A percentile compares a stretch with the other conserved stretches of the same genome.
phyloP scores from a whole-genome alignment of 768 basidiomycete genomes.

The Russula ochroleuca region DNA sequence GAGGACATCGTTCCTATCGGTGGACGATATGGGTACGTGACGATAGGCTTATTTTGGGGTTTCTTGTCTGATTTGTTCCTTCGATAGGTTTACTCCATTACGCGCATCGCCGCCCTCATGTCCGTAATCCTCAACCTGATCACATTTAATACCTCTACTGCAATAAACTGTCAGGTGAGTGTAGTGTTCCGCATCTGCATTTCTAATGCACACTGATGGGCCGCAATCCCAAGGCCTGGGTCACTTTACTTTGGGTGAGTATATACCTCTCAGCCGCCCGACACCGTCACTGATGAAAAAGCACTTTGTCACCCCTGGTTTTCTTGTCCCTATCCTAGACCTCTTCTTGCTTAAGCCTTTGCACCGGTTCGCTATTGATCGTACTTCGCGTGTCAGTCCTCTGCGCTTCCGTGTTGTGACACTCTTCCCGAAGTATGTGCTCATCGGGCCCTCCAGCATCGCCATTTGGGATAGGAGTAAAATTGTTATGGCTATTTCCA shows the following conservation, averaged over 20 bases:
- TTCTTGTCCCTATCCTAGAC: not conserved
- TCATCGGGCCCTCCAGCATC: not conserved
- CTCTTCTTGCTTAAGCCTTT: not conserved
- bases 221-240: not conserved
- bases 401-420: not conserved
- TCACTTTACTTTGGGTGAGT: not conserved
- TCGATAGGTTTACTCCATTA: not conserved
- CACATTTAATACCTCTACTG: not conserved
- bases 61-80: not conserved
- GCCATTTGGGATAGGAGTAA: not conserved
- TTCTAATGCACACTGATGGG: not conserved
- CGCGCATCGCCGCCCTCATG: not conserved
- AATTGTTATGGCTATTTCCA: not conserved
- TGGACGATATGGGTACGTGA: not conserved
- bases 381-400: not conserved
- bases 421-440: not conserved
- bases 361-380: not conserved
- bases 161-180: not conserved
- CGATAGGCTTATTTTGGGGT: not conserved
- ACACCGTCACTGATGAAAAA: not conserved
- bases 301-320: not conserved
- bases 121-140: not conserved
- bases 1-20: not conserved
- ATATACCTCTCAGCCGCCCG: not conserved
- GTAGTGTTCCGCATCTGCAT: not conserved